Percentiles rank a stretch among this genome's conserved stretches.
Conservation (phyloP, 1,139 yeast genomes). For the Schwanniomyces etchellsii region DNA sequence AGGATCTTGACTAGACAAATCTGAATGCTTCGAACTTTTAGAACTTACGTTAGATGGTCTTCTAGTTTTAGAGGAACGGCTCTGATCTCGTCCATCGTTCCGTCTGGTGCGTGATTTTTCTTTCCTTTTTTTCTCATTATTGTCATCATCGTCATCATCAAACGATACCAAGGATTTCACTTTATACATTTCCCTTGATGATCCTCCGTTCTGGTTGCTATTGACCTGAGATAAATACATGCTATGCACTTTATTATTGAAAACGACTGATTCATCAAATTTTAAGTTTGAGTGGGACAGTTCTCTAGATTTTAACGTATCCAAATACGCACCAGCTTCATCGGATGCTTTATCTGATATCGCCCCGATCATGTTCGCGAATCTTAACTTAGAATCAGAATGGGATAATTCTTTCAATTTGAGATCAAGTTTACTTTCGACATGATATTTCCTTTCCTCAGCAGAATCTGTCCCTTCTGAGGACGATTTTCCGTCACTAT, state of each 20-base stretch:
- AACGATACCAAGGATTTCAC: constrained; percentile 35
- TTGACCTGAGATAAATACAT: constrained; percentile 22
- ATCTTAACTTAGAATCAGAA: constrained; percentile 6
- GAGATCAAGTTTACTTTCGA: not conserved
- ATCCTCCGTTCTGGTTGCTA: constrained; percentile 4
- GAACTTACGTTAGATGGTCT: constrained; percentile 8
- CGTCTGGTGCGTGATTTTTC: too few species aligned
- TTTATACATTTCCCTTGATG: constrained; percentile 25
- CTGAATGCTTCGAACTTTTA: constrained; percentile 7
- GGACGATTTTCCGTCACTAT: constrained; percentile 1
- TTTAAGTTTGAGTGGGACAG: constrained; percentile 2
- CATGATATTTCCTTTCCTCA: not conserved
- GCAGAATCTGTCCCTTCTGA: not conserved
- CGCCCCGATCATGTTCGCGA: constrained; percentile 16
- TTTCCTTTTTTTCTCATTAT: too few species aligned
- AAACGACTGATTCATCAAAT: constrained; percentile 12
- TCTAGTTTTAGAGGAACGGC: not conserved
- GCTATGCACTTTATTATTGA: constrained; percentile 26
- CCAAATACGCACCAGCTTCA: constrained; percentile 21
- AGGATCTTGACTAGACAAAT: constrained; percentile 5
- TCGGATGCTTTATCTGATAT: constrained; percentile 26
- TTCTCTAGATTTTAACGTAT: constrained; percentile 15
- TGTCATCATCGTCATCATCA: constrained; percentile 23
- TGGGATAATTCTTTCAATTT: constrained; percentile 1
- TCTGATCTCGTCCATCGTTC: too few species aligned